These are phyloP conservation scores for Zoysia pacifica DNA, from an alignment of 176 grass and related monocot species.

Conservation along the genomic window DNA sequence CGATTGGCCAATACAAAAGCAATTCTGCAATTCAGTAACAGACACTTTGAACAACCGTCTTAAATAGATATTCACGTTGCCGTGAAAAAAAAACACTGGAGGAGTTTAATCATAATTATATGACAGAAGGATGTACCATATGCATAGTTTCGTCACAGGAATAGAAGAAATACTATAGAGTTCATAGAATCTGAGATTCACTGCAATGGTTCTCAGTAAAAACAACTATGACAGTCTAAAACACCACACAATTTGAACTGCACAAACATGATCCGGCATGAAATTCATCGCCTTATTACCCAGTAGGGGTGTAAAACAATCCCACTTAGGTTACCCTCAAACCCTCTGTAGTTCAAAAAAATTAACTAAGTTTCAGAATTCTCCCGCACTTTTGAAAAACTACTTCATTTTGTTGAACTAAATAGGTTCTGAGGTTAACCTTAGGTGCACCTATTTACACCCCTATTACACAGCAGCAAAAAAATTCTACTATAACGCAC, in stretches of 20 bases:
- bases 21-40: neutral
- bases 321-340: no score
- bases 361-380: no score
- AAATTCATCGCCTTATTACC: neutral
- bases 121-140: neutral
- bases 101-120: neutral
- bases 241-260: neutral
- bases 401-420: no score
- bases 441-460: no score
- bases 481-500: no score
- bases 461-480: no score
- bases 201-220: neutral
- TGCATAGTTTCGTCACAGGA: neutral
- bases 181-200: slow-evolving; percentile 3
- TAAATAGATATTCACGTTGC: neutral
- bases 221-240: neutral
- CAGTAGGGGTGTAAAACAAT: neutral
- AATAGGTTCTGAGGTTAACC: no score
- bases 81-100: neutral
- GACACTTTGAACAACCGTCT: neutral
- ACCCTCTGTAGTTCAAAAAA: no score
- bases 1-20: neutral
- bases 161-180: neutral
- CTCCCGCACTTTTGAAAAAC: no score
- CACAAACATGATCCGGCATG: neutral